phyloP scores from a whole-genome alignment of 2,329 filamentous ascomycete genomes.

The Fusarium nurragi region DNA sequence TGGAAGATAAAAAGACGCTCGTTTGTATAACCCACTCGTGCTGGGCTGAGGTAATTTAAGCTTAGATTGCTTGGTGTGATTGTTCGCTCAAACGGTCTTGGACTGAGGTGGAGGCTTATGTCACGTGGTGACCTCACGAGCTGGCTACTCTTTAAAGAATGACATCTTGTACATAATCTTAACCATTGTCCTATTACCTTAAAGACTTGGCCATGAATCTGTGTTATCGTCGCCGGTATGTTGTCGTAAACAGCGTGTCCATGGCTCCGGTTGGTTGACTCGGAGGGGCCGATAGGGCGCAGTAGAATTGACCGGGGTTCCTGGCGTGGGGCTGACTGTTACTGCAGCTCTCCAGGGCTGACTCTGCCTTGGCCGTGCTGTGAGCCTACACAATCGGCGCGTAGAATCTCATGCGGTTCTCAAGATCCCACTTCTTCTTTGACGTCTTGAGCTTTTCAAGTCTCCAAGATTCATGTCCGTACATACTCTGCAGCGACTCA shows the following conservation, averaged over 20 bases:
- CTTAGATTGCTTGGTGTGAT: constrained; percentile 7
- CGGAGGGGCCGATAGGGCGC: not conserved
- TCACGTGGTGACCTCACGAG: constrained; percentile 6
- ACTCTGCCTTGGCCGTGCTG: constrained; percentile 1
- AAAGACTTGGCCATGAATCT: not conserved
- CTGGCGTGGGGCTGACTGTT: constrained; percentile 8
- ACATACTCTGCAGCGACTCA: constrained; percentile 17
- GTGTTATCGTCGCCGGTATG: not conserved
- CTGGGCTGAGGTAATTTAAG: constrained; percentile 11
- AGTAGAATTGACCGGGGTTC: not conserved
- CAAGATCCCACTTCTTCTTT: constrained; percentile 59
- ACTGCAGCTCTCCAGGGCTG: not conserved
- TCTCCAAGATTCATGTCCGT: constrained; percentile 47
- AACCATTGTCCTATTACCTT: not conserved
- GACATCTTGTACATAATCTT: not conserved
- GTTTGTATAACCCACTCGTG: not conserved
- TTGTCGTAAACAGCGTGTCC: no score
- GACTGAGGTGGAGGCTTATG: not conserved
- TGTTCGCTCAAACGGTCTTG: not conserved
- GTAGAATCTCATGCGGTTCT: constrained; percentile 43
- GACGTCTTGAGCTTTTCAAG: constrained; percentile 54
- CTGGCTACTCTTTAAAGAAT: not conserved
- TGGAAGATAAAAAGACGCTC: not conserved
- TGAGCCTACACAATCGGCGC: constrained; percentile 31
- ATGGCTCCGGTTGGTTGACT: not conserved